Conservation (phyloP, 345 rosid genomes). For the Moricandia moricandioides region DNA sequence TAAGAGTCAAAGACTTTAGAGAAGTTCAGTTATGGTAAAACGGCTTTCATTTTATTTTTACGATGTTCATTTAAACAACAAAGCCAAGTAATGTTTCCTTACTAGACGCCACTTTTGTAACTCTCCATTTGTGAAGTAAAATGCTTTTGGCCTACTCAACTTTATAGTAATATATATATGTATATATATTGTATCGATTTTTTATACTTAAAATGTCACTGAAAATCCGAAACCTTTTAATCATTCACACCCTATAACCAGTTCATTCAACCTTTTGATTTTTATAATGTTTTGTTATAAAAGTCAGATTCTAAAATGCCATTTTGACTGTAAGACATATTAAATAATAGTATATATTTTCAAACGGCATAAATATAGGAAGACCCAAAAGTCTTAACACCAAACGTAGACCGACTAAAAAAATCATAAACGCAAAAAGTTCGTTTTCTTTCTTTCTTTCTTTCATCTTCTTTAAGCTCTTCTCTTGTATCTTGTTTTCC, state of each 20-base stretch:
- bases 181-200: not conserved
- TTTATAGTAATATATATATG: conserved; percentile 7
- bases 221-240: conserved; percentile 40
- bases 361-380: conserved; percentile 37
- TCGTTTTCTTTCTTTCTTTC: conserved; percentile 11
- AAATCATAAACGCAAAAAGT: conserved; percentile 12
- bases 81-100: conserved; percentile 31
- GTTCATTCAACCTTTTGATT: conserved; percentile 11
- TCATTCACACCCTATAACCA: conserved; percentile 29
- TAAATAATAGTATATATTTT: conserved; percentile 11
- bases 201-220: conserved; percentile 26
- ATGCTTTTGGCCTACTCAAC: conserved; percentile 48
- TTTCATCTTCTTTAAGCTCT: conserved; percentile 24
- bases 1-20: not conserved
- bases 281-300: not conserved
- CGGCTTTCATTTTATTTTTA: not conserved
- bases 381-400: conserved; percentile 33
- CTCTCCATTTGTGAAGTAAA: conserved; percentile 23
- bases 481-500: conserved; percentile 10
- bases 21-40: conserved; percentile 4
- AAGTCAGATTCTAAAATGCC: not conserved
- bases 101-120: conserved; percentile 35
- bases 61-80: conserved; percentile 11
- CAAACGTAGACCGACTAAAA: conserved; percentile 28
- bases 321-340: not conserved